Conservation (phyloP, 129 eudicot genomes). For the Escallonia rubra region DNA sequence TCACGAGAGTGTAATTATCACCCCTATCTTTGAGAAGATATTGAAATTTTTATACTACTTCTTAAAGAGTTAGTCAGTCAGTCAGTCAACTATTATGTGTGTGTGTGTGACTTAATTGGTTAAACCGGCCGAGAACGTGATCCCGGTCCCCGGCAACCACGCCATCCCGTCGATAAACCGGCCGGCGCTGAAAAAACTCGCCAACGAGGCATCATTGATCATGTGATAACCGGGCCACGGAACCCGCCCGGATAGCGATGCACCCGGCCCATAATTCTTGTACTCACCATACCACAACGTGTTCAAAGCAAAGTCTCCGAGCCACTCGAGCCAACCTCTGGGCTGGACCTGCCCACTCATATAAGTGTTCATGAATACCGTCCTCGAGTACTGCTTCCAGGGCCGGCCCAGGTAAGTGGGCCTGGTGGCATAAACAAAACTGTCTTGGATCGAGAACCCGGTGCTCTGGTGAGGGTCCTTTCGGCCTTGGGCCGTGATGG, state of each 20-base stretch:
- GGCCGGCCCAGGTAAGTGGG: slow-evolving; percentile 94
- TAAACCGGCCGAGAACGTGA: slow-evolving; percentile 70
- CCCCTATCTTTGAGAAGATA: no score
- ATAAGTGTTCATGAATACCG: slow-evolving; percentile 71
- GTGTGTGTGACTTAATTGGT: slow-evolving; percentile 22
- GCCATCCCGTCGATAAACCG: slow-evolving; percentile 68
- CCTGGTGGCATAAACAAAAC: slow-evolving; percentile 57
- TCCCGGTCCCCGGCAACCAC: slow-evolving; percentile 93
- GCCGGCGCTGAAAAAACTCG: slow-evolving; percentile 57
- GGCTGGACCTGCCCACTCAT: slow-evolving; percentile 74
- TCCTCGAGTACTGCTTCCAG: slow-evolving; percentile 79
- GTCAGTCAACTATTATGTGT: neutral
- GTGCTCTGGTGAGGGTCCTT: slow-evolving; percentile 80
- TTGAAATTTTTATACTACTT: no score
- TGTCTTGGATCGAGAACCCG: slow-evolving; percentile 77
- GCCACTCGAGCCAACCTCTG: slow-evolving; percentile 95
- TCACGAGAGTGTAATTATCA: neutral
- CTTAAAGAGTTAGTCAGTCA: neutral
- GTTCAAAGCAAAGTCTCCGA: slow-evolving; percentile 64
- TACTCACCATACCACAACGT: slow-evolving; percentile 92
- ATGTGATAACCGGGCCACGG: slow-evolving; percentile 83
- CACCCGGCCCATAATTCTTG: slow-evolving; percentile 77
- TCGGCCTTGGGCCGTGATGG: slow-evolving; percentile 85
- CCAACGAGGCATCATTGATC: slow-evolving; percentile 47
- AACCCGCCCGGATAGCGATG: slow-evolving; percentile 54